Percentiles rank a stretch among this genome's conserved stretches.
Evolutionary conservation across 140 eudicot species (phyloP).

Genomic region (Oenanthe javanica): DNA sequence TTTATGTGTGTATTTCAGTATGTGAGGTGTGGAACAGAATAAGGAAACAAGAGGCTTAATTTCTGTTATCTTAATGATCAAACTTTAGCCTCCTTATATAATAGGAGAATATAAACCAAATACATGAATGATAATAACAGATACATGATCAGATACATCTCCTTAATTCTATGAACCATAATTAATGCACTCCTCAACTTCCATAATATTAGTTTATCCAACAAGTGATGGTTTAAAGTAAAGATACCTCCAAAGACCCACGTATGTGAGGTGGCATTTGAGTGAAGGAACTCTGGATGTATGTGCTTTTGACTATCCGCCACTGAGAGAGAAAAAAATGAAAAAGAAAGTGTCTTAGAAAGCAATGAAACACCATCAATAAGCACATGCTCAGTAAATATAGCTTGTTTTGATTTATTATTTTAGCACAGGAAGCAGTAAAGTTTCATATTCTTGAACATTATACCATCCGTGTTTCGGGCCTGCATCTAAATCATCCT

Average conservation of each 20-base stretch:
- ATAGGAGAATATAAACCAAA: too few species aligned
- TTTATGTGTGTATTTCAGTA: too few species aligned
- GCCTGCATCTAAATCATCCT: neutral
- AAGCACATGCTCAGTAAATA: neutral
- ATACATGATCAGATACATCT: too few species aligned
- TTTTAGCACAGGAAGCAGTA: neutral
- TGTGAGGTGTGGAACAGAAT: too few species aligned
- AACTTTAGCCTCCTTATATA: too few species aligned
- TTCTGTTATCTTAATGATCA: too few species aligned
- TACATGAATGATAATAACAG: too few species aligned
- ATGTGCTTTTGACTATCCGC: conserved; percentile 17
- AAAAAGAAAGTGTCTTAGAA: neutral
- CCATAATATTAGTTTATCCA: too few species aligned
- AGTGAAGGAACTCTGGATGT: conserved; percentile 35
- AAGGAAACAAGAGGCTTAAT: too few species aligned
- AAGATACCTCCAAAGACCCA: conserved; percentile 36
- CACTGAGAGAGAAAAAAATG: conserved; percentile 12
- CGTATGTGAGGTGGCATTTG: conserved; percentile 39
- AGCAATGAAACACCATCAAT: neutral
- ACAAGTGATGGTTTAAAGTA: neutral
- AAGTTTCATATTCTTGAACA: neutral
- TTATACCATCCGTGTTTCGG: neutral
- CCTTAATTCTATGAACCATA: too few species aligned
- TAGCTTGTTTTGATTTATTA: neutral
- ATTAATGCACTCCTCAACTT: too few species aligned